Percentiles rank a stretch among this genome's conserved stretches.
These are phyloP conservation scores for Cladosporium sphaerospermum DNA, from an alignment of 2,329 filamentous ascomycete species.

Conservation along the genomic window DNA sequence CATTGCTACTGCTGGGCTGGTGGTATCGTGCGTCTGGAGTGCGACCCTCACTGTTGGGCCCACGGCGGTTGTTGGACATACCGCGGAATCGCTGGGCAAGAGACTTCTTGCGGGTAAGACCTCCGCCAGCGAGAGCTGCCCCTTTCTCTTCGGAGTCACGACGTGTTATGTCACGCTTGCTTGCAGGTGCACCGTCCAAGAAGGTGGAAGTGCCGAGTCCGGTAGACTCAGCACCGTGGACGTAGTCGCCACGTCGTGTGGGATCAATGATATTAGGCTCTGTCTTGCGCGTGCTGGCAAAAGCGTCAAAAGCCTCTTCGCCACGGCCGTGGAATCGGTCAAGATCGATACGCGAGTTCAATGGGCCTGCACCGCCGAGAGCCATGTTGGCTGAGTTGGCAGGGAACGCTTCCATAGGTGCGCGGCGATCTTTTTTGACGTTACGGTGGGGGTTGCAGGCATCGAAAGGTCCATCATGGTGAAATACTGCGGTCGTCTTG, in stretches of 20 bases:
- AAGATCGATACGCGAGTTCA: slow-evolving; percentile 76
- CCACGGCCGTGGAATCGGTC: slow-evolving; percentile 79
- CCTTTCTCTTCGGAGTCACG: slow-evolving; percentile 62
- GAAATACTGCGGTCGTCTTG: slow-evolving; percentile 61
- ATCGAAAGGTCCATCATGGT: slow-evolving; percentile 96
- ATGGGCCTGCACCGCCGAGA: slow-evolving; percentile 77
- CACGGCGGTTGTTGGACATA: slow-evolving; percentile 65
- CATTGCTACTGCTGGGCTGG: slow-evolving; percentile 11
- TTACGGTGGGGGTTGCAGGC: slow-evolving; percentile 94
- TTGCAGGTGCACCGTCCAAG: slow-evolving; percentile 85
- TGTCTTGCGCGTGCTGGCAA: slow-evolving; percentile 44
- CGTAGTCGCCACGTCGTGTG: slow-evolving; percentile 57
- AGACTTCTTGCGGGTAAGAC: slow-evolving; percentile 85
- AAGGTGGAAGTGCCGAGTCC: slow-evolving; percentile 94
- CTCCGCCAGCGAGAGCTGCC: slow-evolving; percentile 43
- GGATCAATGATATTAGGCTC: slow-evolving; percentile 57
- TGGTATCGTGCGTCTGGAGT: slow-evolving; percentile 51
- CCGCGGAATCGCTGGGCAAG: slow-evolving; percentile 85
- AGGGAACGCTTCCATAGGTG: slow-evolving; percentile 95
- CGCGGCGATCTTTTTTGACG: slow-evolving; percentile 70
- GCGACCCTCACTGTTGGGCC: slow-evolving; percentile 33
- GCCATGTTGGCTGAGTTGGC: slow-evolving; percentile 89
- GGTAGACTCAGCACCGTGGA: slow-evolving; percentile 77
- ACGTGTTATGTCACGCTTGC: slow-evolving; percentile 69
- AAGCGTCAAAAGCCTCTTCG: slow-evolving; percentile 84